Evolutionary conservation across 345 rosid species (phyloP).

Genomic region (Lumnitzera racemosa): DNA sequence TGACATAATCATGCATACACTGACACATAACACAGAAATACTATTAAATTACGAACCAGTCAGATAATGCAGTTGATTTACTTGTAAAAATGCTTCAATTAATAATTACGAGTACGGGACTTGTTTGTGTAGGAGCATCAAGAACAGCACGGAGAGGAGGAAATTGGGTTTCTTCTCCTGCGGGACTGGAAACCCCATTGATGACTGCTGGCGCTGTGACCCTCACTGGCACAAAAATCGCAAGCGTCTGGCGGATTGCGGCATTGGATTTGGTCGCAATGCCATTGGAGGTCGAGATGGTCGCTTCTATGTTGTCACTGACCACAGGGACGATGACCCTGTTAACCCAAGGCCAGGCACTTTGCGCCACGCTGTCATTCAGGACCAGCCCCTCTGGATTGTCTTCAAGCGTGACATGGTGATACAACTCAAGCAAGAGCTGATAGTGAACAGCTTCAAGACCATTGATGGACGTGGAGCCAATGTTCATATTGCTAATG

Average conservation of each 20-base stretch:
- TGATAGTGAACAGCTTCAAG: constrained; percentile 26
- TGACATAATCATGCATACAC: too few relatives aligned
- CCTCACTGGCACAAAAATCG: constrained; percentile 35
- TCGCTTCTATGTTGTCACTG: constrained; percentile 31
- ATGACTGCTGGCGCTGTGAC: constrained; percentile 45
- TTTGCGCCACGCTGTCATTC: constrained; percentile 36
- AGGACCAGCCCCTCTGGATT: constrained; percentile 34
- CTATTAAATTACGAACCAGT: background rate
- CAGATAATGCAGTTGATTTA: background rate
- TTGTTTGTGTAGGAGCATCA: constrained; percentile 14
- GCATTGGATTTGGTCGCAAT: constrained; percentile 31
- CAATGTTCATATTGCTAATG: constrained; percentile 20
- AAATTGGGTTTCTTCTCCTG: constrained; percentile 22
- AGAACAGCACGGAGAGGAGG: constrained; percentile 22
- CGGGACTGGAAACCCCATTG: constrained; percentile 24
- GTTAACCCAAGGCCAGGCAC: constrained; percentile 34
- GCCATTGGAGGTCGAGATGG: constrained; percentile 38
- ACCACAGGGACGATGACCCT: constrained; percentile 29
- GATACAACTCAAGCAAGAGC: constrained; percentile 23
- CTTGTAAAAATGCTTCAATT: background rate
- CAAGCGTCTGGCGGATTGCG: constrained; percentile 34
- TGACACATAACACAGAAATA: too few relatives aligned
- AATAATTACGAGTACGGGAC: too few relatives aligned
- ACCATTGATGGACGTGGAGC: constrained; percentile 20
- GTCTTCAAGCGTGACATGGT: constrained; percentile 35